These are phyloP conservation scores for Xylaria sp. DNA, from an alignment of 2,329 filamentous ascomycete species.

Conservation along the genomic window DNA sequence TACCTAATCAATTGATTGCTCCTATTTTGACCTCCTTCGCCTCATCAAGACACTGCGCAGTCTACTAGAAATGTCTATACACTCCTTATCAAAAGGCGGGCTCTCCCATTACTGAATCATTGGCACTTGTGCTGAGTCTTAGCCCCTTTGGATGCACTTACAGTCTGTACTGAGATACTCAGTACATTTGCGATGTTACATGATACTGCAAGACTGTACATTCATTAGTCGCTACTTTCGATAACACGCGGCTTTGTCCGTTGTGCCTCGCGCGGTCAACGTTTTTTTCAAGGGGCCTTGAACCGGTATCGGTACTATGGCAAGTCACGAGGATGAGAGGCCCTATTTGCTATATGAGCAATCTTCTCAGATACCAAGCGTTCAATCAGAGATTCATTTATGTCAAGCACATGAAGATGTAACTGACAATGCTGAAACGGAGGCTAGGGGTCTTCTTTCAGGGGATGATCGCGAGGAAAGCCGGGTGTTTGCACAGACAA, in stretches of 20 bases:
- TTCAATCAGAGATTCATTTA: not conserved
- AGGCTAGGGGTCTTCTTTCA: constrained; percentile 15
- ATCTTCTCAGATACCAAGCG: not conserved
- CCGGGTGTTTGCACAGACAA: not conserved
- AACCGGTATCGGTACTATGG: constrained; percentile 11
- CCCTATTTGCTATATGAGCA: not conserved
- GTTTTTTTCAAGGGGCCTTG: not conserved
- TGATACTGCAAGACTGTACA: not conserved
- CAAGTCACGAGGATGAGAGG: constrained; percentile 6
- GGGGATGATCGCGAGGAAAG: constrained; percentile 7
- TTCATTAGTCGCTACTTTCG: not conserved
- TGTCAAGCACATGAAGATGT: constrained; percentile 8
- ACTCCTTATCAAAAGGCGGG: not conserved
- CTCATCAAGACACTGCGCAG: not conserved
- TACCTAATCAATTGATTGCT: not conserved
- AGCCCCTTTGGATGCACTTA: not conserved
- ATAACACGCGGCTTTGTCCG: not conserved
- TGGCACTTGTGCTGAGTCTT: not conserved
- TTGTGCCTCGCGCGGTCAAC: not conserved
- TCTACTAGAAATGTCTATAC: not conserved
- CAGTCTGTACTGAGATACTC: not conserved
- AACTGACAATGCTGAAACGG: not conserved
- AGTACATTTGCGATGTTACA: not conserved
- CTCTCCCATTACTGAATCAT: not conserved
- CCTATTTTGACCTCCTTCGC: not conserved